phyloP scores from a whole-genome alignment of 176 grass and related monocot genomes.

The Juncus inflexus region DNA sequence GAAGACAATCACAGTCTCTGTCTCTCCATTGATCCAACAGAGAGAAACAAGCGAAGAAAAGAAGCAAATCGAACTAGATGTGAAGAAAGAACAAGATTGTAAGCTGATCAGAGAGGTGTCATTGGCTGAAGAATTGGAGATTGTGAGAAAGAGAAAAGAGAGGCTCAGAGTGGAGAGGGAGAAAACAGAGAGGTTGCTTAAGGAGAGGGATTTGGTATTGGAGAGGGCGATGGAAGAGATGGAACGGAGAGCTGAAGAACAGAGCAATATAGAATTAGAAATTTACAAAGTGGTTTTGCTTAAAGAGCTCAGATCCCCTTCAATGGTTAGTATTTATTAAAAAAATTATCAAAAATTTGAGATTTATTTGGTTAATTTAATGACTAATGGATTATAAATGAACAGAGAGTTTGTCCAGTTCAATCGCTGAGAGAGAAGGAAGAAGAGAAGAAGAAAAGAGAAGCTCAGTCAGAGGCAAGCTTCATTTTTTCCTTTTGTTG shows the following conservation, averaged over 20 bases:
- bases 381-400: background rate
- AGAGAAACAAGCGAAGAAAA: constrained; percentile 14
- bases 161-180: constrained; percentile 29
- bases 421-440: constrained; percentile 25
- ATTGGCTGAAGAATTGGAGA: constrained; percentile 30
- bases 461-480: constrained; percentile 29
- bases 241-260: constrained; percentile 34
- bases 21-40: background rate
- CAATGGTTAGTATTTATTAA: constrained; percentile 26
- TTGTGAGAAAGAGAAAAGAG: constrained; percentile 25
- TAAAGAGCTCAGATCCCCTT: constrained; percentile 20
- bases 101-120: constrained; percentile 23
- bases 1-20: background rate
- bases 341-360: background rate
- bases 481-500: background rate
- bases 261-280: constrained; percentile 27
- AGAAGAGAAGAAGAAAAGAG: constrained; percentile 34
- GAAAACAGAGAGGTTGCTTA: constrained; percentile 25
- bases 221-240: constrained; percentile 28
- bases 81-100: background rate
- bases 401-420: constrained; percentile 29
- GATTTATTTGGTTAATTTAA: background rate
- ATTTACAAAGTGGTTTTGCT: constrained; percentile 25
- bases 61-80: background rate
- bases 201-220: constrained; percentile 30